Evolutionary conservation across 225 moss, liverwort and hornwort genomes (phyloP).

Genomic region (Marchantia polymorpha): DNA sequence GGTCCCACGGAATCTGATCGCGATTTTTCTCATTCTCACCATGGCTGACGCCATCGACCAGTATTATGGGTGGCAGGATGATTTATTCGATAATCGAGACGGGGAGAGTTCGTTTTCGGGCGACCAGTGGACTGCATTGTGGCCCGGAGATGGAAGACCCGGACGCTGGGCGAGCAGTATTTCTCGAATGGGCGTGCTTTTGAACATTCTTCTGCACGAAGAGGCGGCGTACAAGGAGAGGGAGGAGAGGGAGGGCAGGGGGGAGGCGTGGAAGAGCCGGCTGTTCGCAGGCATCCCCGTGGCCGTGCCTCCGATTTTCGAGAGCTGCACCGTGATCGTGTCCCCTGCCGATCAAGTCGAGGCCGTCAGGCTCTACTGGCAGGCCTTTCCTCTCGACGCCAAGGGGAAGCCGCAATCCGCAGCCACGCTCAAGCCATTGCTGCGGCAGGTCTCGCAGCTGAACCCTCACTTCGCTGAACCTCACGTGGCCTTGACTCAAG

Average conservation of each 20-base stretch:
- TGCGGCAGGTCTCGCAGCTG: constrained; percentile 33
- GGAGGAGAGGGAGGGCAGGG: constrained; percentile 11
- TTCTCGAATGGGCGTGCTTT: constrained; percentile 65
- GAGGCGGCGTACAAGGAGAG: constrained; percentile 48
- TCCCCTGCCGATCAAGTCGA: constrained; percentile 41
- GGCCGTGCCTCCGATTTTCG: constrained; percentile 55
- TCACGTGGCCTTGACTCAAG: constrained; percentile 61
- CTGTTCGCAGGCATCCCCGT: constrained; percentile 46
- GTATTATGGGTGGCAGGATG: constrained; percentile 75
- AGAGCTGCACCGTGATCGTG: constrained; percentile 53
- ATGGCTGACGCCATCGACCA: constrained; percentile 85
- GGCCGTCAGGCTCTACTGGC: constrained; percentile 68
- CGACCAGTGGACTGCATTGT: constrained; percentile 49
- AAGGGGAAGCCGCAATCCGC: constrained; percentile 39
- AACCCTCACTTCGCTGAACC: constrained; percentile 71
- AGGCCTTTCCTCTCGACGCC: constrained; percentile 35
- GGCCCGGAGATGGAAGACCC: constrained; percentile 84
- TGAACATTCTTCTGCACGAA: constrained; percentile 62
- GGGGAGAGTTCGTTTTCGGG: constrained; percentile 45
- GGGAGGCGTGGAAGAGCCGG: constrained; percentile 20
- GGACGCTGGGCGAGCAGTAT: constrained; percentile 52
- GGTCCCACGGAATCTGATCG: constrained; percentile 65
- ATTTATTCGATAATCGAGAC: constrained; percentile 60
- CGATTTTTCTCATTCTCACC: constrained; percentile 67
- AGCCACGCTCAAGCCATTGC: constrained; percentile 37